Base-by-base conservation (phyloP, 768 basidiomycete species). In the Chiua virens region DNA sequence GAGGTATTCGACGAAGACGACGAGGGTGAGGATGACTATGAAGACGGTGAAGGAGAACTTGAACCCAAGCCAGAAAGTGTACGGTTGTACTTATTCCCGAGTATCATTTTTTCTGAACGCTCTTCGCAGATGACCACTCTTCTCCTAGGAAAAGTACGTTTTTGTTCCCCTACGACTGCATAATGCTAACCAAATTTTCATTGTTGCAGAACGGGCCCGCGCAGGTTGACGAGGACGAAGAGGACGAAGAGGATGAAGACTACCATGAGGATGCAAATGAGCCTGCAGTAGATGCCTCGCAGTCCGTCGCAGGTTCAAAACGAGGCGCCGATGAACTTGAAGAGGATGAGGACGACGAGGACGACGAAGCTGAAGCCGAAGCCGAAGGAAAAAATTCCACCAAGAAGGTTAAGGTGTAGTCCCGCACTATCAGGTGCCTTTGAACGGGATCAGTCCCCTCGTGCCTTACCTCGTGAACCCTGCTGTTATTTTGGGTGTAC, bases 371-470 rank as follows among this genome's bases (percentile, higher is more conserved):
- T n/a, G 49, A 50, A 36, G 27, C 27, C 3, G 59, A 44, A 20
- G 36, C 2, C 1, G 56, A 52, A 20, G 56, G 34, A 9, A 37
- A 54, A 49, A 52, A 18, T 11, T 52, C 28, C 11, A 5, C 53
- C 8, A 68, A 68, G 50, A 68, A 68, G 45, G 56, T 47, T 13
- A 70, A 42, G 47, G 68, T 68, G 40, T 66, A 55, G 43, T 45
- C 32, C 20, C 18, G 8, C 43, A 15, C 15, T 30, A 14, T 25
- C 28, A 23, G 20, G 30, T 36, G 4, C 10, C 10, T n/a, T 23
- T 22, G 20, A 40, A 42, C 23, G 32, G 25, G 48, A 38, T 21
- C 27, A 17, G 13, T 8, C 17, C 17, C 15, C 15, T 14, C 34
- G 27, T 28, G 20, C 18, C 38, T 55, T 44, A 27, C 52, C 27